These are phyloP conservation scores for Stentor roeselii DNA, from an alignment of 73 alveolate species.

Conservation along the genomic window DNA sequence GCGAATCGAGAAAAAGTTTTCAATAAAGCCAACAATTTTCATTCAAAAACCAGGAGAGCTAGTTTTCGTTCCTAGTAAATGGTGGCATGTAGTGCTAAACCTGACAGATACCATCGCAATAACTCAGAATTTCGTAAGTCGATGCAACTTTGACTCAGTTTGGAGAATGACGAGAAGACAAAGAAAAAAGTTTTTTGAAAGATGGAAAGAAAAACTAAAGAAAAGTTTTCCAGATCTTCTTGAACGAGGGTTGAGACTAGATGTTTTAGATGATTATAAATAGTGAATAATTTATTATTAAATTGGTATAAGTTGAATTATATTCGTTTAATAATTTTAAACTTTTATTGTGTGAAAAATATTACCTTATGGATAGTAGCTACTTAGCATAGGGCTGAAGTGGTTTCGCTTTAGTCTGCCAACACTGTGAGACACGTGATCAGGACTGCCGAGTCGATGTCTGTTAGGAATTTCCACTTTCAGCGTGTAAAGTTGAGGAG, in stretches of 20 bases:
- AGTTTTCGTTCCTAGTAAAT: slow-evolving; percentile 56
- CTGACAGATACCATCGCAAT: slow-evolving; percentile 61
- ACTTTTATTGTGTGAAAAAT: too few relatives aligned
- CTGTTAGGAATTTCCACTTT: too few relatives aligned
- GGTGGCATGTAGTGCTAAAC: slow-evolving; percentile 78
- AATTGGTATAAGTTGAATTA: too few relatives aligned
- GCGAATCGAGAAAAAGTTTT: neutral
- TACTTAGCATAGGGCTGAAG: too few relatives aligned
- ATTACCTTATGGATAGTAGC: too few relatives aligned
- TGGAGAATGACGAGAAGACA: slow-evolving; percentile 51
- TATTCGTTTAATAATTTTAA: too few relatives aligned
- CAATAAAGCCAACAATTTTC: neutral
- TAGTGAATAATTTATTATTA: too few relatives aligned
- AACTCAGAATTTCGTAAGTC: slow-evolving; percentile 55
- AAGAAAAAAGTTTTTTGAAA: slow-evolving; percentile 51
- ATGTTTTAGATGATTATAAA: neutral
- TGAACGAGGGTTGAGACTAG: neutral
- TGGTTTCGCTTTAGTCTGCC: too few relatives aligned
- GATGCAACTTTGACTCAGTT: slow-evolving; percentile 60
- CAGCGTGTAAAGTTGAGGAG: too few relatives aligned
- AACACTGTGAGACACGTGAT: too few relatives aligned
- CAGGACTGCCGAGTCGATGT: too few relatives aligned
- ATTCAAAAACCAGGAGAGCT: slow-evolving; percentile 65
- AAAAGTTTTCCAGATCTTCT: neutral
- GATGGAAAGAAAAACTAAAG: slow-evolving; percentile 48